Conservation (phyloP, 371 early-diverging fungal genomes). For the Apophysomyces trapeziformis region DNA sequence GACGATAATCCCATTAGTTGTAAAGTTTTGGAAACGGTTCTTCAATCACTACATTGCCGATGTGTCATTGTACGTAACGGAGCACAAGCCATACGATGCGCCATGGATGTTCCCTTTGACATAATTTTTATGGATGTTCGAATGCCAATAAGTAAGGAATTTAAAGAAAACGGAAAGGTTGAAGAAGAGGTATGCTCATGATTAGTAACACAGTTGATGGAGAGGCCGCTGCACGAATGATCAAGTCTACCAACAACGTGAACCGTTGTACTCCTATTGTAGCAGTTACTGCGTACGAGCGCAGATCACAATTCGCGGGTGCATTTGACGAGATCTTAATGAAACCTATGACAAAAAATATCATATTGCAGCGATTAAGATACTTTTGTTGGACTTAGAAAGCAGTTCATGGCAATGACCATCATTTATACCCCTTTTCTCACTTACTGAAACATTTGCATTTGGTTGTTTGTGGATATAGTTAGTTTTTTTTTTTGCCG, state of each 20-base stretch:
- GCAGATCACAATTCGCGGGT: constrained; percentile 54
- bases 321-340: constrained; percentile 76
- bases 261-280: constrained; percentile 77
- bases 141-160: constrained; percentile 86
- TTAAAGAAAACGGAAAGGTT: neutral
- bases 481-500: neutral
- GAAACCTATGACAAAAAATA: constrained; percentile 75
- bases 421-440: neutral
- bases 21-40: constrained; percentile 87
- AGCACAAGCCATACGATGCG: constrained; percentile 88
- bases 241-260: constrained; percentile 87
- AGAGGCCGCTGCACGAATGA: constrained; percentile 91
- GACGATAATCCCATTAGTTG: constrained; percentile 92
- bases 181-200: neutral
- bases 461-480: neutral
- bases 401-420: neutral
- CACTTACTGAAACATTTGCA: neutral
- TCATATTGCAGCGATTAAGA: constrained; percentile 54
- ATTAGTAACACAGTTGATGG: constrained; percentile 73
- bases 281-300: constrained; percentile 77
- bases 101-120: constrained; percentile 89
- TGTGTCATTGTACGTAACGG: constrained; percentile 89
- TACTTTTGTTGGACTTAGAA: constrained; percentile 38
- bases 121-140: constrained; percentile 92
- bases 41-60: constrained; percentile 73